These are phyloP conservation scores for Barnettozyma wickerhamii DNA, from an alignment of 805 yeast species.

Conservation along the genomic window DNA sequence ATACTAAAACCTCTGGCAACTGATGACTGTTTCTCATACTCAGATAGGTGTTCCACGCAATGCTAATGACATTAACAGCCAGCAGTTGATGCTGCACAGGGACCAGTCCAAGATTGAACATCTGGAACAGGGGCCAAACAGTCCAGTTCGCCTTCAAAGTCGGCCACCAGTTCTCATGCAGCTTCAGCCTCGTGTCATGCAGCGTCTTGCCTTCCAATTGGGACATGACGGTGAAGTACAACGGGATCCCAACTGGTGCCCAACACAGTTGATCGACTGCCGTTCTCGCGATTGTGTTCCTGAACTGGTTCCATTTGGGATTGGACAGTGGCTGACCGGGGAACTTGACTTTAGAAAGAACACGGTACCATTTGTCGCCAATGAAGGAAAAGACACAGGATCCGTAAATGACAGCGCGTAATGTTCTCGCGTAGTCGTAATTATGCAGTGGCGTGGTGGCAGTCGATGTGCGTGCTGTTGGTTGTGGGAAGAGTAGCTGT, in stretches of 20 bases:
- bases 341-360: conserved; percentile 40
- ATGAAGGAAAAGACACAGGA: conserved; percentile 71
- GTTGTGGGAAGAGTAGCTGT: conserved; percentile 42
- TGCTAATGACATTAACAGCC: conserved; percentile 64
- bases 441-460: neutral
- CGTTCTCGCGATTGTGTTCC: conserved; percentile 46
- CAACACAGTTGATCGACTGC: conserved; percentile 67
- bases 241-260: conserved; percentile 75
- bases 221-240: conserved; percentile 67
- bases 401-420: conserved; percentile 67
- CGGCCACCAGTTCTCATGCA: conserved; percentile 52
- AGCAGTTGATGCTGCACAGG: conserved; percentile 70
- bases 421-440: conserved; percentile 53
- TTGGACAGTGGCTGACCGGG: conserved; percentile 26
- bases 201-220: conserved; percentile 51
- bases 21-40: conserved; percentile 47
- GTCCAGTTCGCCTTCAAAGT: conserved; percentile 75
- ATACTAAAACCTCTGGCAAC: conserved; percentile 21
- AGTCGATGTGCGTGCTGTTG: neutral
- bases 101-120: conserved; percentile 67
- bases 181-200: conserved; percentile 36
- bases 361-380: conserved; percentile 66
- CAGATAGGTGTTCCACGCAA: conserved; percentile 81
- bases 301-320: conserved; percentile 17
- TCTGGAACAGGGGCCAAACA: conserved; percentile 89